These are phyloP conservation scores for Medicago ruthenica DNA, from an alignment of 306 rosid genomes.

Conservation along the genomic window DNA sequence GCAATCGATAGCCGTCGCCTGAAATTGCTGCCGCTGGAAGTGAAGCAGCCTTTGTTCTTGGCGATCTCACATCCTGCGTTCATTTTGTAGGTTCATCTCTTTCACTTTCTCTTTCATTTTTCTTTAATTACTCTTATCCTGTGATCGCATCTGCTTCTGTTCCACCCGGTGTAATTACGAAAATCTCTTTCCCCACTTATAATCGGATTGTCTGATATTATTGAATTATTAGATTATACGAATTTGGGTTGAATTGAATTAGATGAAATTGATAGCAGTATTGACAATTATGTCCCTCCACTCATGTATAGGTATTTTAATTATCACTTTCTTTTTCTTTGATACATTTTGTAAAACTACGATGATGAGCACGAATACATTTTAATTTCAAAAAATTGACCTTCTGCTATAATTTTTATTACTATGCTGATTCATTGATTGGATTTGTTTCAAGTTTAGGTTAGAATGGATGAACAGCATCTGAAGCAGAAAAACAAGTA, in stretches of 20 bases:
- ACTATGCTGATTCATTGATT: conserved; percentile 7
- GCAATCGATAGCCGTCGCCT: background rate
- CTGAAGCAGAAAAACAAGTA: conserved; percentile 70
- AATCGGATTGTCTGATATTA: background rate
- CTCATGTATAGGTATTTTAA: background rate
- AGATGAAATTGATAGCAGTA: background rate
- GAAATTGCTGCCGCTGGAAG: background rate
- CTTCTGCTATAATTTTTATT: too few species aligned
- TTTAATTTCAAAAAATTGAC: background rate
- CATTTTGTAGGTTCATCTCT: background rate
- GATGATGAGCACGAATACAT: background rate
- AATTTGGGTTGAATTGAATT: background rate
- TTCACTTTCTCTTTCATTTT: background rate
- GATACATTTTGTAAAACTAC: too few species aligned
- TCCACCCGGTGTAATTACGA: background rate
- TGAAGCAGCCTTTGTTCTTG: background rate
- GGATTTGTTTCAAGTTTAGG: conserved; percentile 17
- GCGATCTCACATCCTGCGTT: background rate
- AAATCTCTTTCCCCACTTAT: background rate
- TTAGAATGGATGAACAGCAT: conserved; percentile 50
- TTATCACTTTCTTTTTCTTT: background rate
- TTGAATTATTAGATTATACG: background rate
- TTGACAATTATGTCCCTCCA: background rate
- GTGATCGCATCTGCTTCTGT: background rate
- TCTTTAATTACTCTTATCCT: background rate